phyloP scores from a whole-genome alignment of 2,329 filamentous ascomycete species.

The Fusarium succisae region DNA sequence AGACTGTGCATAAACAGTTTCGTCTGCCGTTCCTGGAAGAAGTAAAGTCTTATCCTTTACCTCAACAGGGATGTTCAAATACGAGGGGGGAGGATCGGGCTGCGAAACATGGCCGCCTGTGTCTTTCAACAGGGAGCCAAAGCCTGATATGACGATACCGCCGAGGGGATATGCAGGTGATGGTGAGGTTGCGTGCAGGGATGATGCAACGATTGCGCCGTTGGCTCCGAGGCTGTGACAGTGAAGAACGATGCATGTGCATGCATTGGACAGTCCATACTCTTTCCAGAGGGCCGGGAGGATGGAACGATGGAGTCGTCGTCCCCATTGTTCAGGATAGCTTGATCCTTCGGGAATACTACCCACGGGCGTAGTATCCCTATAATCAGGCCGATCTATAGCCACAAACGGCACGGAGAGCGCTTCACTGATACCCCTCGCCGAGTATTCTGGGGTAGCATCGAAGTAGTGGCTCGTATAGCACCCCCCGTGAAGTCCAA shows the following conservation, averaged over 20 bases:
- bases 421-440: slow-evolving; percentile 17
- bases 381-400: slow-evolving; percentile 36
- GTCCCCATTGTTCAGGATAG: slow-evolving; percentile 33
- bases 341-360: slow-evolving; percentile 23
- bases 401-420: slow-evolving; percentile 33
- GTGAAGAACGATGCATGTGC: slow-evolving; percentile 28
- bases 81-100: slow-evolving; percentile 10
- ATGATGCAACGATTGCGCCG: slow-evolving; percentile 26
- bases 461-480: slow-evolving; percentile 38
- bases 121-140: slow-evolving; percentile 25
- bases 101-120: slow-evolving; percentile 12
- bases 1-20: slow-evolving; percentile 24
- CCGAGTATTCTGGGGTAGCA: slow-evolving; percentile 22
- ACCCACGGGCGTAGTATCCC: slow-evolving; percentile 18
- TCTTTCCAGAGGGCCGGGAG: slow-evolving; percentile 31
- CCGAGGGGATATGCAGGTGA: slow-evolving; percentile 21
- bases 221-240: slow-evolving; percentile 32
- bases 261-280: slow-evolving; percentile 20
- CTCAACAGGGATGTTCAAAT: slow-evolving; percentile 24
- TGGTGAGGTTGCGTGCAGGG: slow-evolving; percentile 11
- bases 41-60: slow-evolving; percentile 32
- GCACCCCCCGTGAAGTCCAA: slow-evolving; percentile 34
- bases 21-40: slow-evolving; percentile 26
- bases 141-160: slow-evolving; percentile 28
- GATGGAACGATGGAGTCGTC: slow-evolving; percentile 18